Conservation (phyloP, 805 yeast genomes). For the Teunomyces funiuensis region DNA sequence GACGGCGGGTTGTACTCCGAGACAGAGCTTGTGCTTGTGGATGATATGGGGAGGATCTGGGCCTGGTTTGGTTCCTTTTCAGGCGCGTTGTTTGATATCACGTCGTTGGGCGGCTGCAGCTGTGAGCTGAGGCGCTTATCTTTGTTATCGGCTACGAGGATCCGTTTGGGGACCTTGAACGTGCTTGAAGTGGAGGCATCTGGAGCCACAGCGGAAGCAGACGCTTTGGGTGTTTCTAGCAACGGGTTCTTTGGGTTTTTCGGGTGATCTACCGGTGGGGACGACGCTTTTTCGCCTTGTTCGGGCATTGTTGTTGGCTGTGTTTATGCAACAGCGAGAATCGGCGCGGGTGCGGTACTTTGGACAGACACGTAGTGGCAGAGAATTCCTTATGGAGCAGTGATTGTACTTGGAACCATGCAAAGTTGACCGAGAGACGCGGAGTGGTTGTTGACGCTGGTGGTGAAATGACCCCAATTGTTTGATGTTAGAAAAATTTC, state of each 20-base stretch:
- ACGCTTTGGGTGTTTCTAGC: not conserved
- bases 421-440: too few relatives aligned
- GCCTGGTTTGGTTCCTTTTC: not conserved
- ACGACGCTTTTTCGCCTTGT: not conserved
- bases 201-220: not conserved
- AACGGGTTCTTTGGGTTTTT: not conserved
- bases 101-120: slow-evolving; percentile 1
- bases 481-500: not conserved
- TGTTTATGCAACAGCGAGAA: too few relatives aligned
- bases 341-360: too few relatives aligned
- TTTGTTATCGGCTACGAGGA: slow-evolving; percentile 12
- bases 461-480: not conserved
- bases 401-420: too few relatives aligned
- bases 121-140: slow-evolving; percentile 7
- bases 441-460: not conserved
- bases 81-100: not conserved
- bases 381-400: too few relatives aligned
- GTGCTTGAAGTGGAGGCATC: slow-evolving; percentile 11
- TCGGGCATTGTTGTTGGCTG: not conserved
- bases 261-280: not conserved
- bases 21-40: not conserved
- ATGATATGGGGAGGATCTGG: not conserved
- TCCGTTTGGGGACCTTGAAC: slow-evolving; percentile 15
- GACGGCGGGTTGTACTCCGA: not conserved
- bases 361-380: not conserved